Evolutionary conservation across 345 rosid species (phyloP), one percentile per base, ranked within the genome.

Genomic region (Zanthoxylum bungeanum): DNA sequence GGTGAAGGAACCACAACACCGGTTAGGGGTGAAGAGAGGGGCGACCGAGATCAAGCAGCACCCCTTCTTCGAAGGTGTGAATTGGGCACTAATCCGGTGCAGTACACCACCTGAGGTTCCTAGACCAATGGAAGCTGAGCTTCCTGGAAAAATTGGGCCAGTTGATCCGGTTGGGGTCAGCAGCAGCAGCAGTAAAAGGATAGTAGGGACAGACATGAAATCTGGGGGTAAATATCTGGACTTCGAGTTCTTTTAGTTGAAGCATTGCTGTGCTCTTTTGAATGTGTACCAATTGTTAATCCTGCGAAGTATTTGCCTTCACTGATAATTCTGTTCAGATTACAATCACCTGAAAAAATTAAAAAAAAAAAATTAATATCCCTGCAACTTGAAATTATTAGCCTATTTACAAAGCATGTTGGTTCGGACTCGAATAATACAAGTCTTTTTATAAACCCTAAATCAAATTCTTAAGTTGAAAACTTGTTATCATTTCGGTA

Each of bases 31-130:
- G 64, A 95, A 92, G 76, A 83, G 99, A 76, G 99, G 99, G 31
- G 99, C 99, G 12, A 92, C 98, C 1, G 99, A 95, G 92, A 89
- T 95, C 76, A 95, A 92, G 71, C 99, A 92, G 70, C 99, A 95
- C 59, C 91, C 99, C 0, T 92, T 92, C 82, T 95, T 95, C 50
- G 96, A 95, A 83, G 97, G 97, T 2, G 97, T 95, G 71, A 95
- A 95, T 61, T 95, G 98, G 99, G 98, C 99, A 52, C 87, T 95
- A 66, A 95, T 95, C 36, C 79, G 99, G 62, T 95, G 98, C 84
- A 88, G 97, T 73, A 91, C 99, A 21, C 98, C 99, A 6, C 99
- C 99, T 14, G 97, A 92, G 84, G 93, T 92, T 56, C 99, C 99
- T 0, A 84, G 98, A 69, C 88, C 87, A 0, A 73, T 87, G 77